Percentiles rank a stretch among this genome's conserved stretches.
phyloP scores from a whole-genome alignment of 2,329 filamentous ascomycete genomes.

The Mycosphaerelloides madeirae region DNA sequence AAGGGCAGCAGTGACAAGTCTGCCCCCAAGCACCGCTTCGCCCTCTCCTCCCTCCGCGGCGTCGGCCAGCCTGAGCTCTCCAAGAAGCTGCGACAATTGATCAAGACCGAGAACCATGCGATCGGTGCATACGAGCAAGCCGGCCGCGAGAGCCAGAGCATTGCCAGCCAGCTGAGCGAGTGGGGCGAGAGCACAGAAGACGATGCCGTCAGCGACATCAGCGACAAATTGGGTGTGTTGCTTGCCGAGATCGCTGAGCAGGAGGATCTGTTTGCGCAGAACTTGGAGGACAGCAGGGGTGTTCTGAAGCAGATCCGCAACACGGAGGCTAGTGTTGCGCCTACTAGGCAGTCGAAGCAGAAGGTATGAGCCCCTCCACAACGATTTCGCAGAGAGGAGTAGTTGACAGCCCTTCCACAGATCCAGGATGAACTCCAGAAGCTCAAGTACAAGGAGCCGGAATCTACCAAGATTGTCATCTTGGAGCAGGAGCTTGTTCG shows the following conservation, averaged over 20 bases:
- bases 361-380: conserved; percentile 48
- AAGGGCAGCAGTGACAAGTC: conserved; percentile 40
- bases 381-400: background rate
- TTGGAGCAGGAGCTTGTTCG: conserved; percentile 95
- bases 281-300: conserved; percentile 76
- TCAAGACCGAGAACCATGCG: conserved; percentile 90
- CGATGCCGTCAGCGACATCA: conserved; percentile 80
- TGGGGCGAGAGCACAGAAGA: conserved; percentile 93
- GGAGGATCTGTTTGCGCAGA: conserved; percentile 82
- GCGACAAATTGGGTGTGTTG: conserved; percentile 91
- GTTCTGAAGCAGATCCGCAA: conserved; percentile 90
- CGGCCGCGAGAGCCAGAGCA: conserved; percentile 74
- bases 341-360: conserved; percentile 76
- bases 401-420: conserved; percentile 29
- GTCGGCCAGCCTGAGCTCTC: conserved; percentile 80
- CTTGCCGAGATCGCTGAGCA: conserved; percentile 90
- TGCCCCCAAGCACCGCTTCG: conserved; percentile 65
- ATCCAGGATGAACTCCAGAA: conserved; percentile 88
- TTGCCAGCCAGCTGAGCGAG: conserved; percentile 87
- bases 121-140: conserved; percentile 81
- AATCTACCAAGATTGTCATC: conserved; percentile 72
- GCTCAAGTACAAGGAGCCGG: conserved; percentile 87
- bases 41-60: conserved; percentile 79
- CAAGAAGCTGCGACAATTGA: conserved; percentile 81
- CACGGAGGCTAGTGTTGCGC: conserved; percentile 92